Base-by-base conservation (phyloP, 2,329 filamentous ascomycete genomes). In the Hypoxylon sp. region DNA sequence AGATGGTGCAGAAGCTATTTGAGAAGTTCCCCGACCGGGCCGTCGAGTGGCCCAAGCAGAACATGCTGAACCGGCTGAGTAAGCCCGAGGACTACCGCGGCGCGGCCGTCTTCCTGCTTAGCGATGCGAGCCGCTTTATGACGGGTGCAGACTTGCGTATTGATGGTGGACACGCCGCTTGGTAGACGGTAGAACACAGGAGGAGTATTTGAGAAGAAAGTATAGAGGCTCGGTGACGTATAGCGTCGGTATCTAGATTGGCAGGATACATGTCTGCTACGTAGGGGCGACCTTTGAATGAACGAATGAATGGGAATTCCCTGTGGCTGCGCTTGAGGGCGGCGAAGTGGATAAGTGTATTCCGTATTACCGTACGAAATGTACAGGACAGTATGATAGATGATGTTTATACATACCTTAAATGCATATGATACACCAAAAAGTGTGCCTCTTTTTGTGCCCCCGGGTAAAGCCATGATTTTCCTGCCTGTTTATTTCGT, bases 1-100 rank as follows among this genome's bases (percentile, higher is more conserved):
- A 91, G 22, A 97, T 97, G 94, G 92, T 95, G 1, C 88, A 93
- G 77, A 87, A 88, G 64, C 86, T 97, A 33, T 96, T 97, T 75
- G 85, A 90, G 71, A 85, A 91, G 70, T 92, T 88, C 72, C 94
- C 94, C 0, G 92, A 94, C 75, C 84, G 87, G 59, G 82, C 82
- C 68, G 80, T 79, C 26, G 86, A 90, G 67, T 97, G 94, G 94
- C 88, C 92, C 14, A 91, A 86, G 74, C 90, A 95, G 80, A 97
- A 97, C 80, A 96, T 97, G 93, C 84, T 97, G 59, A 89, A 87
- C 29, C 86, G 89, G 35, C 82, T 94, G 66, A 92, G 90, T 75
- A 81, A 80, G 22, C 91, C 91, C 0, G 83, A 89, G 53, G 91
- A 94, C 78, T 93, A 92, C 79, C 87, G 90, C 53, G 91, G 91